These are phyloP conservation scores for Atalantia buxifolia DNA, from an alignment of 345 rosid genomes.

Conservation along the genomic window DNA sequence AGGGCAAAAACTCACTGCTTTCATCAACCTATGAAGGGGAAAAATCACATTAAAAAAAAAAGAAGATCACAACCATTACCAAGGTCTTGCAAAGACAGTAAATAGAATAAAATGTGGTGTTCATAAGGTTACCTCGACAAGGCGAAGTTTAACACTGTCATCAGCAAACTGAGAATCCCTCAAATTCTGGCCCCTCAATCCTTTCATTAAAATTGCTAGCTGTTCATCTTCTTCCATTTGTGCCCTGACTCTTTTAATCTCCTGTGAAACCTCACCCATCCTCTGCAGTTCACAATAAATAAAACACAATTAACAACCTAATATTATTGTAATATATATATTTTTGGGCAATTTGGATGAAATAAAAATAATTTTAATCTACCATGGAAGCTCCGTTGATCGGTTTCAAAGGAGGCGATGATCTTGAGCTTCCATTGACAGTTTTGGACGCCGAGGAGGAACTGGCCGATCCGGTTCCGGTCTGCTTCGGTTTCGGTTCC, in stretches of 20 bases:
- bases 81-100: neutral
- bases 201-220: constrained; percentile 78
- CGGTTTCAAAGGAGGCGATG: constrained; percentile 36
- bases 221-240: constrained; percentile 95
- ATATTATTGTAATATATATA: neutral
- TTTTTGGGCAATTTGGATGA: neutral
- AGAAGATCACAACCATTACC: neutral
- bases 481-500: constrained; percentile 62
- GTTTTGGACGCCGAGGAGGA: constrained; percentile 18
- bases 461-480: constrained; percentile 30
- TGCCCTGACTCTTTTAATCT: constrained; percentile 85
- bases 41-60: neutral
- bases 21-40: constrained; percentile 58
- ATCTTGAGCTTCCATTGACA: constrained; percentile 42
- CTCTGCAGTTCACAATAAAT: constrained; percentile 38
- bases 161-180: constrained; percentile 82
- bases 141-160: constrained; percentile 63
- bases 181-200: constrained; percentile 88
- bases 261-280: constrained; percentile 77
- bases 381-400: constrained; percentile 67
- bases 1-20: constrained; percentile 86
- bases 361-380: neutral
- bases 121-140: constrained; percentile 62
- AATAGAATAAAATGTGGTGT: neutral
- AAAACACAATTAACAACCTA: neutral